These are phyloP conservation scores for Apiospora phragmitis DNA, from an alignment of 2,329 filamentous ascomycete species.

Conservation along the genomic window DNA sequence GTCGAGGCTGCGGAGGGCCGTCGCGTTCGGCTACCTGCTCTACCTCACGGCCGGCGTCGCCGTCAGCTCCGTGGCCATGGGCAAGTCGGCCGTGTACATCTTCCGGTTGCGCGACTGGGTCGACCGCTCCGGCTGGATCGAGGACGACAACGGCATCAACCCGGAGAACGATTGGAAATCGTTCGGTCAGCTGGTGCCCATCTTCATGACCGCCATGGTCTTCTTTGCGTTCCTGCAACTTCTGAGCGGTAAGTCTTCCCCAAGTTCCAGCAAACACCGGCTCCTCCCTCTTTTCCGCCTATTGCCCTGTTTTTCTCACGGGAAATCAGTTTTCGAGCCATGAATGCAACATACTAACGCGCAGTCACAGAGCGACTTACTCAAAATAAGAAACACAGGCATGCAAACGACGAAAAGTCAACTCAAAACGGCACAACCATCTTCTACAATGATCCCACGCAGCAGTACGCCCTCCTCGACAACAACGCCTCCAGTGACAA, in stretches of 20 bases:
- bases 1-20: conserved; percentile 14
- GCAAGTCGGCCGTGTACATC: conserved; percentile 26
- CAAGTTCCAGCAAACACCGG: no score
- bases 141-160: conserved; percentile 20
- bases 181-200: conserved; percentile 37
- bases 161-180: conserved; percentile 33
- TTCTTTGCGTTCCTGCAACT: conserved; percentile 33
- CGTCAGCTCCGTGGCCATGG: conserved; percentile 24
- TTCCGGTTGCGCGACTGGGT: conserved; percentile 30
- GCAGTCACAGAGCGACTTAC: conserved; percentile 23
- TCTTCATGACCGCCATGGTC: conserved; percentile 31
- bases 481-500: not conserved
- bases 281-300: no score
- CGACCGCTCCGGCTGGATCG: conserved; percentile 24
- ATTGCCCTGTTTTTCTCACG: no score
- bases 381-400: conserved; percentile 17
- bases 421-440: conserved; percentile 12
- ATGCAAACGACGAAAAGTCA: conserved; percentile 17
- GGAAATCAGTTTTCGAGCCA: not conserved
- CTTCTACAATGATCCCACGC: not conserved
- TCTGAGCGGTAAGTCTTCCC: conserved; percentile 27
- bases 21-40: conserved; percentile 19
- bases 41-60: conserved; percentile 26
- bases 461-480: not conserved
- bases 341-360: not conserved